Evolutionary conservation across 208 protist species (phyloP).

Genomic region (Leptomonas pyrrhocoris): DNA sequence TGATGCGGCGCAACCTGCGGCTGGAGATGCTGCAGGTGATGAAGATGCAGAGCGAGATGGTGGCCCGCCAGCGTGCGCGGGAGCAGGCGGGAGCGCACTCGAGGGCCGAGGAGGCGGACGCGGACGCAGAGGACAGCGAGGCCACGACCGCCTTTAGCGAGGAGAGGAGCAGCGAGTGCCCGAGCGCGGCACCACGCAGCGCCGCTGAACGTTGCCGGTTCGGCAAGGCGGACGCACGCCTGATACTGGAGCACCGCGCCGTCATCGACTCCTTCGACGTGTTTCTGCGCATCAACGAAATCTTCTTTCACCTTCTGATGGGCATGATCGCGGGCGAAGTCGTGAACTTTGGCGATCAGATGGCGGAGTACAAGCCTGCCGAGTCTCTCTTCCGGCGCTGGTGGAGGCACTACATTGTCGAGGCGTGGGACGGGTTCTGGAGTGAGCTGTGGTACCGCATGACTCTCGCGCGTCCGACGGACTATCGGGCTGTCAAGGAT

Average conservation of each 20-base stretch:
- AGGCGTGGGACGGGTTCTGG: constrained; percentile 56
- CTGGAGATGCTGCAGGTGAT: constrained; percentile 36
- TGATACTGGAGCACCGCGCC: constrained; percentile 21
- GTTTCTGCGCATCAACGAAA: constrained; percentile 32
- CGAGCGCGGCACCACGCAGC: no score
- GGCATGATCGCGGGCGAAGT: constrained; percentile 41
- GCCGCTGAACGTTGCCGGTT: background rate
- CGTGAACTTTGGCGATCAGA: constrained; percentile 36
- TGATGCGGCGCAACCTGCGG: constrained; percentile 44
- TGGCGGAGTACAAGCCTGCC: constrained; percentile 40
- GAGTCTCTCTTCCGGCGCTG: constrained; percentile 30
- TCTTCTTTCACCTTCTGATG: constrained; percentile 41
- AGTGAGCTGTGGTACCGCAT: constrained; percentile 44
- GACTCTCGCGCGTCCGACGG: constrained; percentile 41
- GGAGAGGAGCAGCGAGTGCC: no score
- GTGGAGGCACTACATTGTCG: constrained; percentile 44
- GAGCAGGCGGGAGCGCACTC: background rate
- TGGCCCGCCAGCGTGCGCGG: background rate
- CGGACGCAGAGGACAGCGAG: background rate
- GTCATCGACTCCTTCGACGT: constrained; percentile 33
- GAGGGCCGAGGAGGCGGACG: background rate
- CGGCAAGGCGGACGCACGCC: background rate
- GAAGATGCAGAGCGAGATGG: constrained; percentile 14
- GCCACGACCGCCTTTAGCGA: background rate
- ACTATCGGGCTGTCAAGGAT: constrained; percentile 56